Base-by-base conservation (phyloP, 495 filamentous ascomycete species). In the Penicillium fimorum region DNA sequence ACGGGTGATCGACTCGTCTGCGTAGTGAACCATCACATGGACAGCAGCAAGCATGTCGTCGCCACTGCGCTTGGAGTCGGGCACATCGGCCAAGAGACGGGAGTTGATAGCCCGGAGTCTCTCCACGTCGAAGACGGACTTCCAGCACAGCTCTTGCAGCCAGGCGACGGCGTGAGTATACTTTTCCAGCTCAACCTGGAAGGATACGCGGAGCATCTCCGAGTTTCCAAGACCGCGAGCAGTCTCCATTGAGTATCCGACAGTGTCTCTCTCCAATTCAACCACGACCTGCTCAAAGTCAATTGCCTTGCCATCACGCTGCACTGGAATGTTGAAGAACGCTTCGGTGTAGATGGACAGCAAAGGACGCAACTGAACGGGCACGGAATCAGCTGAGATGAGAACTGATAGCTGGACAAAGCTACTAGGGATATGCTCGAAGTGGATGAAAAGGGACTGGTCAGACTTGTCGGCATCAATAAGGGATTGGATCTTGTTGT, bases 241-340 rank as follows among this genome's bases (percentile, higher is more conserved):
- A 6, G 79, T 76, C 55, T 84, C 83, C 65, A 96, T 85, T 3
- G 71, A 74, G 67, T 95, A 97, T 57, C 82, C 83, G 49, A 97
- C 86, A 0, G 95, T 97, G 63, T 97, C 92, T 64, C 86, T 84
- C 70, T 97, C 95, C 24, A 99, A 76, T 57, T 91, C 83, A 55
- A 88, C 88, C 13, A 96, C 90, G 24, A 97, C 90, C 47, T 96
- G 79, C 63, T 97, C 95, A 66, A 97, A 99, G 56, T 88, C 85
- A 15, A 99, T 74, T 10, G 78, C 82, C 65, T 90, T 77, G 43
- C 89, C 92, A 65, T 92, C 80, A n/a, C 84, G 84, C 65, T 80
- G 71, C 46, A 99, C 84, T 0, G 92, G 93, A 1, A 91, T 89
- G 65, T 89, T 91, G 77, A 97, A 99, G 79, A 97, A 96, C 59